Evolutionary conservation across 164 flowering plant genomes (phyloP).

Genomic region (Macadamia tetraphylla): DNA sequence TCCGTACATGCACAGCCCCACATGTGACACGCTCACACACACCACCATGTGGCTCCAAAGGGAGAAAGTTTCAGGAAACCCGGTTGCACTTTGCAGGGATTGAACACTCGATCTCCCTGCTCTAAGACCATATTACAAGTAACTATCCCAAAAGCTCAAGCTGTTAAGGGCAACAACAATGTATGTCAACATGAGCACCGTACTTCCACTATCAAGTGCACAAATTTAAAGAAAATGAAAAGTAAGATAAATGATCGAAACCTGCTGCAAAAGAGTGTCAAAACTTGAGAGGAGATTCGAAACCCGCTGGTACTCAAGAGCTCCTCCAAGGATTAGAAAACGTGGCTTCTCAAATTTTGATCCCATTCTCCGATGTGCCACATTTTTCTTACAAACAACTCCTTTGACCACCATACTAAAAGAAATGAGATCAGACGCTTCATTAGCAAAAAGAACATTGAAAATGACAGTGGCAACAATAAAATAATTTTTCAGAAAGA

Average conservation of each 20-base stretch:
- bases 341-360: conserved; percentile 74
- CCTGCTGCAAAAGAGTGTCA: conserved; percentile 95
- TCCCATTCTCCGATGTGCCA: conserved; percentile 92
- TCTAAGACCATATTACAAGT: too few relatives aligned
- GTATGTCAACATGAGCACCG: too few relatives aligned
- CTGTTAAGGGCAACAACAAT: too few relatives aligned
- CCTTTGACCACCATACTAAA: conserved; percentile 79
- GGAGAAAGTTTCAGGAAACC: too few relatives aligned
- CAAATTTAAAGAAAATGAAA: background rate
- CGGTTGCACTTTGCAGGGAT: too few relatives aligned
- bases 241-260: conserved; percentile 14
- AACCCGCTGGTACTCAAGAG: conserved; percentile 93
- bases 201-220: background rate
- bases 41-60: too few relatives aligned
- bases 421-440: conserved; percentile 12
- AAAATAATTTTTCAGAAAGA: background rate
- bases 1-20: too few relatives aligned
- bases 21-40: too few relatives aligned
- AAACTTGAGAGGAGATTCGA: conserved; percentile 79
- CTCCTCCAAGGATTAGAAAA: conserved; percentile 85
- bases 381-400: conserved; percentile 96
- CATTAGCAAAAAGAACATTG: conserved; percentile 6
- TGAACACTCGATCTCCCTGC: too few relatives aligned
- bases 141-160: too few relatives aligned
- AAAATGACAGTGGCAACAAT: background rate